Base-by-base conservation (phyloP, 1,284 basidiomycete genomes). In the Pseudozyma sp. region DNA sequence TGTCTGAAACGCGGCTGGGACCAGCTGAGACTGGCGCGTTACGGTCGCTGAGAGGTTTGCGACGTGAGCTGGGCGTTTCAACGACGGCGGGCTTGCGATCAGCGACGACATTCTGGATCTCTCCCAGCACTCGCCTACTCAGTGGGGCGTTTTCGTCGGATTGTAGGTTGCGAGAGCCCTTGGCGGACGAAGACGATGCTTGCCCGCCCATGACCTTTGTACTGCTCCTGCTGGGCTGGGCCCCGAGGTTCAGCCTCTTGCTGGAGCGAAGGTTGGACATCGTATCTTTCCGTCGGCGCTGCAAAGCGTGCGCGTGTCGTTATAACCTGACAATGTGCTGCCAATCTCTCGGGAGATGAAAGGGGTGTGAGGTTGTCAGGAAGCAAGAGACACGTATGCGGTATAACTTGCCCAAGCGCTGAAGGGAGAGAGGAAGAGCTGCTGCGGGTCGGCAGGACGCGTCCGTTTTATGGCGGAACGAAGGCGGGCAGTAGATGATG, bases 1-100 rank as follows among this genome's bases (percentile, higher is more conserved):
- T 57, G 37, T 24, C 39, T 9, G 49, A 43, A 29, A 19, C 11
- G 5, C 13, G 10, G 34, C 16, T 48, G 10, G 17, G 3, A 10
- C 35, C 19, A 31, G 24, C 7, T 39, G 8, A 4, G 17, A 58
- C 10, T 24, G 47, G 47, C 6, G 56, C 49, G 14, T 69, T 69
- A 19, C 67, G 67, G 46, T 69, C 56, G 39, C 48, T 45, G 11
- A 69, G 35, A 6, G 67, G 67, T 45, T 50, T 59, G 16, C 67
- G 52, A 11, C 43, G 55, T 43, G 59, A 52, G 19, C 33, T 30
- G 37, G 52, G 33, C 6, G 51, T 16, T 17, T 52, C 35, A 7
- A 14, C 35, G 9, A 14, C n/a, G 13, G 45, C 5, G n/a, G 40
- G 1, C 5, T 56, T 42, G 16, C 42, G 51, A 0, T 39, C 50